Base-by-base conservation (phyloP, 2,329 filamentous ascomycete genomes). In the Diaporthe sp. region DNA sequence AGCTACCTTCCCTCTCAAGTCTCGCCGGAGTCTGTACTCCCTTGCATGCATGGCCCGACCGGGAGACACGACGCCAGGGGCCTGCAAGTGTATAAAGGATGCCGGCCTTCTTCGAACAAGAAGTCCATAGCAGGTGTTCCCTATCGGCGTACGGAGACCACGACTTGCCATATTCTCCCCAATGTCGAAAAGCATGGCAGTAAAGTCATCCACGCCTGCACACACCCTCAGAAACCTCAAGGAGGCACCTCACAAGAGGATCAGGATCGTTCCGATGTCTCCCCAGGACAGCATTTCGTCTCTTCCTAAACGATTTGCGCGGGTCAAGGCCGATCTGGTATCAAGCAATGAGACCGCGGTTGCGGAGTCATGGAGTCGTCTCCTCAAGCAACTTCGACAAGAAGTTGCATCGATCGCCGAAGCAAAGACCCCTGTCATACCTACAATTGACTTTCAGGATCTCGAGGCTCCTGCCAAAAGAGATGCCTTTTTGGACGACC, bases 371-470 rank as follows among this genome's bases (percentile, higher is more conserved):
- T 88, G 86, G 86, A 79, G 80, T 72, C 80, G 85, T 53, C 79
- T 88, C 4, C 80, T 88, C 9, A 75, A 77, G 31, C 81, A 81
- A 53, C 78, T 88, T 5, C 81, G 78, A 12, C 75, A 77, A 13
- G 86, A 88, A 76, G 83, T 86, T 55, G 82, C 84, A 53, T 79
- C 79, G 9, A 83, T 88, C 13, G 82, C 82, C 51, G 76, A 80
- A 34, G 72, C 75, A 49, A 83, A 82, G 22, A 78, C 81, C 34
- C 80, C 81, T 37, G 83, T 86, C 44, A 85, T 87, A 67, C 86
- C 86, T n/a, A 80, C 80, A 25, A 84, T 88, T n/a, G 80, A 84
- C 37, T 87, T 84, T 73, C 73, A 78, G n/a, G 83, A 88, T 60
- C 79, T 87, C 13, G 79, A 80, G 9, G 17, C n/a, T 25, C 28